phyloP scores from a whole-genome alignment of 2,329 filamentous ascomycete genomes.

The Aspergillus sp. region DNA sequence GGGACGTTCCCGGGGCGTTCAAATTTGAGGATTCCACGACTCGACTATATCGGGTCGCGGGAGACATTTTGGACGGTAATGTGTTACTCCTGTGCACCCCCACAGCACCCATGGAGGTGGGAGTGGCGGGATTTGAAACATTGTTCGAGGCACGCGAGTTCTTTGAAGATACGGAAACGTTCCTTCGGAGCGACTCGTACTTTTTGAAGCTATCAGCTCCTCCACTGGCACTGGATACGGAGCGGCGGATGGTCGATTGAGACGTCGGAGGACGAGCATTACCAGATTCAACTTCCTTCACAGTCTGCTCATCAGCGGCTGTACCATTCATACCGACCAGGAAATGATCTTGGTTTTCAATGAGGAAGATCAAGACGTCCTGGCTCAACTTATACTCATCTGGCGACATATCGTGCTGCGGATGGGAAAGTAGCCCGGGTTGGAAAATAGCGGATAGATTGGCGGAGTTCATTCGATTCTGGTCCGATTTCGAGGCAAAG shows the following conservation, averaged over 20 bases:
- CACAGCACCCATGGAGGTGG: slow-evolving; percentile 55
- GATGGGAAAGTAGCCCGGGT: slow-evolving; percentile 92
- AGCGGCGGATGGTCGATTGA: slow-evolving; percentile 63
- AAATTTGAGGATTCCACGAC: slow-evolving; percentile 53
- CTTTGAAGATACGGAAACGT: slow-evolving; percentile 89
- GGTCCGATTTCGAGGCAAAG: slow-evolving; percentile 92
- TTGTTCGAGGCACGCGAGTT: slow-evolving; percentile 75
- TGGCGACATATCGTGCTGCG: slow-evolving; percentile 90
- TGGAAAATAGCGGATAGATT: slow-evolving; percentile 98
- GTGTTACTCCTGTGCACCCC: slow-evolving; percentile 84
- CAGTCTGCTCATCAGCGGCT: slow-evolving; percentile 83
- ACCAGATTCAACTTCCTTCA: slow-evolving; percentile 69
- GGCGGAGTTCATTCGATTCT: slow-evolving; percentile 94
- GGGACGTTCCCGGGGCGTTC: slow-evolving; percentile 37
- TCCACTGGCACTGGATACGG: slow-evolving; percentile 83
- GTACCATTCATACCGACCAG: slow-evolving; percentile 97
- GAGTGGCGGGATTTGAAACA: slow-evolving; percentile 64
- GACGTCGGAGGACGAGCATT: slow-evolving; percentile 48
- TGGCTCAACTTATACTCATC: slow-evolving; percentile 93
- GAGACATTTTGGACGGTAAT: slow-evolving; percentile 85
- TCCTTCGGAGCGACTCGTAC: slow-evolving; percentile 74
- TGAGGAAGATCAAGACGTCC: slow-evolving; percentile 94
- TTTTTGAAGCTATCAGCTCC: slow-evolving; percentile 83
- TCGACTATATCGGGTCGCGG: slow-evolving; percentile 68
- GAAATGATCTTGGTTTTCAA: slow-evolving; percentile 98